phyloP scores from a whole-genome alignment of 108 stramenopile genomes.

The Cyclotella sp. region DNA sequence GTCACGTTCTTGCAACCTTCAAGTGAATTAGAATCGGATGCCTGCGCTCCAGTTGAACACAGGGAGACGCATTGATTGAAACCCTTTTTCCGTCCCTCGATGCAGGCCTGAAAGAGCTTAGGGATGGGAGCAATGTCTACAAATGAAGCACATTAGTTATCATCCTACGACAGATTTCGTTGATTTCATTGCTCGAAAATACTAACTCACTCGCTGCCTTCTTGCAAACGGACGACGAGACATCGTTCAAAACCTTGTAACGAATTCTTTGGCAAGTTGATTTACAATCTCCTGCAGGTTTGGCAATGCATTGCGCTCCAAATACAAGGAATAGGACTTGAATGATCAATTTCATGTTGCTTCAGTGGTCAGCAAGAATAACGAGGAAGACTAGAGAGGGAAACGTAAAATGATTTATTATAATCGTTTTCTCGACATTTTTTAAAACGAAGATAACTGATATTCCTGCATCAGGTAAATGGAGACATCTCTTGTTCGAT shows the following conservation, averaged over 20 bases:
- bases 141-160: not conserved
- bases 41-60: slow-evolving; percentile 11
- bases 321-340: slow-evolving; percentile 15
- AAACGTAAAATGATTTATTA: no score
- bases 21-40: slow-evolving; percentile 7
- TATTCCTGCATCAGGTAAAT: no score
- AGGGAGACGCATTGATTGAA: slow-evolving; percentile 37
- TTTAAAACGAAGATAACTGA: no score
- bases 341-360: no score
- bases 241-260: slow-evolving; percentile 11
- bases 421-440: no score
- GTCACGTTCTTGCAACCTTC: slow-evolving; percentile 27
- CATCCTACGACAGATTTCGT: not conserved
- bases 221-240: not conserved
- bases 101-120: slow-evolving; percentile 37
- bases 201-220: not conserved
- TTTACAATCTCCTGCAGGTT: slow-evolving; percentile 29
- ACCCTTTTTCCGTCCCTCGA: slow-evolving; percentile 37
- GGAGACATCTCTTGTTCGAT: no score
- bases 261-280: slow-evolving; percentile 33
- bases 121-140: slow-evolving; percentile 20
- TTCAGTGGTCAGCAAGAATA: no score
- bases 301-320: slow-evolving; percentile 2
- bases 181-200: not conserved
- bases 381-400: no score